phyloP scores from a whole-genome alignment of 371 early-diverging fungal species.

The Syncephalastrum monosporum region DNA sequence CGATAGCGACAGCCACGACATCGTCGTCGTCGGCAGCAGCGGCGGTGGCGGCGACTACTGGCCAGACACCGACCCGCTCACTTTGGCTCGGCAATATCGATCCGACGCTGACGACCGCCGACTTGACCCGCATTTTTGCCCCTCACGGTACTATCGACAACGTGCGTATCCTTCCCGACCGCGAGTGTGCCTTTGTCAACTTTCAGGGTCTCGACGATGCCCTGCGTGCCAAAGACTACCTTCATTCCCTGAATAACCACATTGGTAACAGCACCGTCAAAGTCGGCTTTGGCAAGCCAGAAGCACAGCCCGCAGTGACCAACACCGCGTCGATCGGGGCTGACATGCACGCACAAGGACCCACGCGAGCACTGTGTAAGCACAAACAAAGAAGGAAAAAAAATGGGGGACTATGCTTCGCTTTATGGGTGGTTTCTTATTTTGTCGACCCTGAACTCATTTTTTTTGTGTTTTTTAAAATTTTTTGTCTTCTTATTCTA shows the following conservation, averaged over 20 bases:
- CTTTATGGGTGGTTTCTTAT: too few relatives aligned
- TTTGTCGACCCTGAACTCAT: not conserved
- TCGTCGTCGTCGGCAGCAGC: constrained; percentile 14
- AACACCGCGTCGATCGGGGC: constrained; percentile 45
- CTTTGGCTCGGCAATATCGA: constrained; percentile 95
- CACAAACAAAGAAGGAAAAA: constrained; percentile 2
- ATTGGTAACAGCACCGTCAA: constrained; percentile 26
- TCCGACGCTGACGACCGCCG: constrained; percentile 68
- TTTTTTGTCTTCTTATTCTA: constrained; percentile 18
- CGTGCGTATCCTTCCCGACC: constrained; percentile 83
- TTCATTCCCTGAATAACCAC: constrained; percentile 20
- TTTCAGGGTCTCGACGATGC: constrained; percentile 35
- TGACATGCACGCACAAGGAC: constrained; percentile 40
- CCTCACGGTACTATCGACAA: constrained; percentile 92
- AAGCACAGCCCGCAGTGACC: constrained; percentile 34
- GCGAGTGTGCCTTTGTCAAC: constrained; percentile 51
- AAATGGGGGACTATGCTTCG: not conserved
- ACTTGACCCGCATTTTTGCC: constrained; percentile 76
- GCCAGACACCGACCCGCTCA: constrained; percentile 72
- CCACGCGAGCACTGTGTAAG: constrained; percentile 50
- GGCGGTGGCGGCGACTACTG: constrained; percentile 13
- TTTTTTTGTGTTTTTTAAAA: not conserved
- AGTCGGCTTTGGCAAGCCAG: constrained; percentile 91
- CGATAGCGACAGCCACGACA: constrained; percentile 8
- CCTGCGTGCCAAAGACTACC: constrained; percentile 33